Conservation (phyloP, 805 yeast genomes). For the Hemisphaericaspora nanyangensis region DNA sequence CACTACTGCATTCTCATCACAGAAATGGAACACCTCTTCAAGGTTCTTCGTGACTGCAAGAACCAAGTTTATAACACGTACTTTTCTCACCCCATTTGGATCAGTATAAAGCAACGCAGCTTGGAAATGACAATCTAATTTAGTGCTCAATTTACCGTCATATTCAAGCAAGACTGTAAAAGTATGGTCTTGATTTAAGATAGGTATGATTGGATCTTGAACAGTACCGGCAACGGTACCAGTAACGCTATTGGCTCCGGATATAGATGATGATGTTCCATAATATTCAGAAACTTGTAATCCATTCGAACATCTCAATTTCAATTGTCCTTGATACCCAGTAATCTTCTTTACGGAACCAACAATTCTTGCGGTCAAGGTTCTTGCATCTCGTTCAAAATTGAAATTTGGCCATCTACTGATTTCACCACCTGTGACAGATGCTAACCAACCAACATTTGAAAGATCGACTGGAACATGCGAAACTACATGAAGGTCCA, state of each 20-base stretch:
- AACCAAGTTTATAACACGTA: slow-evolving; percentile 82
- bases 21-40: slow-evolving; percentile 70
- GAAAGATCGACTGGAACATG: slow-evolving; percentile 66
- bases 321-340: slow-evolving; percentile 81
- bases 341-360: slow-evolving; percentile 44
- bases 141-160: slow-evolving; percentile 69
- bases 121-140: slow-evolving; percentile 84
- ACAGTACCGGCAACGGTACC: slow-evolving; percentile 26
- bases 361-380: slow-evolving; percentile 58
- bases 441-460: slow-evolving; percentile 62
- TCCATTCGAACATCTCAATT: slow-evolving; percentile 85
- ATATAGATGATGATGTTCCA: slow-evolving; percentile 41
- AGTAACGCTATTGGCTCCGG: slow-evolving; percentile 14
- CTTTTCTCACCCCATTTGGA: slow-evolving; percentile 68
- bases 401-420: slow-evolving; percentile 65
- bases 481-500: slow-evolving; percentile 73
- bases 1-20: slow-evolving; percentile 56
- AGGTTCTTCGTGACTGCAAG: slow-evolving; percentile 75
- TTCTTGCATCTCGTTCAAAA: slow-evolving; percentile 64
- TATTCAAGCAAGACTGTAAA: slow-evolving; percentile 69
- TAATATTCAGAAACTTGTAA: slow-evolving; percentile 75
- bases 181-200: slow-evolving; percentile 57
- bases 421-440: slow-evolving; percentile 69
- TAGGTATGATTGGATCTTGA: slow-evolving; percentile 69
- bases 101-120: slow-evolving; percentile 86